Evolutionary conservation across 305 asterid genomes (phyloP).

Genomic region (Fraxinus sp.): DNA sequence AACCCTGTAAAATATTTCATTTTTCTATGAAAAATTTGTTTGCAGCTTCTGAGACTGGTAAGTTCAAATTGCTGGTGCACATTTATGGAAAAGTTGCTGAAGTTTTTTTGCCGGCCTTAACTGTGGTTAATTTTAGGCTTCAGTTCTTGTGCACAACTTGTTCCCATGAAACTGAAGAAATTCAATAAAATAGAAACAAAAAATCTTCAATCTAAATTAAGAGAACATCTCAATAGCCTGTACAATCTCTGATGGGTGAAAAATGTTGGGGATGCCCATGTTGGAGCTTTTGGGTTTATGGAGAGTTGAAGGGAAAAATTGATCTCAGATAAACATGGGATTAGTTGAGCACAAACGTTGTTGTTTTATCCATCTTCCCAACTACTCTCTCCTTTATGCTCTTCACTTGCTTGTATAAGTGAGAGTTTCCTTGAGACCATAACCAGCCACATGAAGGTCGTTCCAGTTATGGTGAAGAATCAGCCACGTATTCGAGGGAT

Average conservation of each 20-base stretch:
- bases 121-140: not conserved
- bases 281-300: not conserved
- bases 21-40: not conserved
- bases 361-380: not conserved
- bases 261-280: not conserved
- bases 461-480: not conserved
- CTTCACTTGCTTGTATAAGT: not conserved
- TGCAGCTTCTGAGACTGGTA: not conserved
- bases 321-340: not conserved
- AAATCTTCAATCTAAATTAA: constrained; percentile 3
- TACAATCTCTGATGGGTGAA: not conserved
- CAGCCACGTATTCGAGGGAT: not conserved
- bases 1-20: constrained; percentile 24
- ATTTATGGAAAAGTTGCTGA: not conserved
- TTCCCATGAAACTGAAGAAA: not conserved
- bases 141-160: not conserved
- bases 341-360: not conserved
- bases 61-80: constrained; percentile 11
- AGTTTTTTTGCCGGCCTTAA: not conserved
- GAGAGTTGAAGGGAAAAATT: not conserved
- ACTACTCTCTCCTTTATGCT: not conserved
- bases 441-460: not conserved
- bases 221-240: not conserved
- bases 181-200: not conserved
- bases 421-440: not conserved